Percentiles rank a stretch among this genome's conserved stretches.
Conservation (phyloP, 2,329 filamentous ascomycete species). For the Leptosphaerulina australis region DNA sequence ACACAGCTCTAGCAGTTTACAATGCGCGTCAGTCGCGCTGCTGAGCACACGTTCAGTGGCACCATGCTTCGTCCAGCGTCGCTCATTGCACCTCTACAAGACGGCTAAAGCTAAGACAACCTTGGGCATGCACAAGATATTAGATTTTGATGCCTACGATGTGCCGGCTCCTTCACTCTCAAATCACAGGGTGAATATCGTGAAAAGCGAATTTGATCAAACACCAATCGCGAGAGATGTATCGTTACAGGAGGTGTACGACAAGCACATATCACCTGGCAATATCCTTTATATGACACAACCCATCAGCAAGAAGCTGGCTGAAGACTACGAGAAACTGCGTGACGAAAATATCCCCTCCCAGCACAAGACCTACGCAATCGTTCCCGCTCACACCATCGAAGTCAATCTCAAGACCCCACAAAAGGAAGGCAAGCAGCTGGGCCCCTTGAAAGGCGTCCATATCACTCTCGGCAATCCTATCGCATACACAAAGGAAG, state of each 20-base stretch:
- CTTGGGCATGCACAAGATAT: slow-evolving; percentile 36
- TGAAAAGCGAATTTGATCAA: slow-evolving; percentile 3
- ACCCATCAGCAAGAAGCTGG: slow-evolving; percentile 2
- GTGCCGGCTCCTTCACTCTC: too few relatives aligned
- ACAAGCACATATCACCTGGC: slow-evolving; percentile 29
- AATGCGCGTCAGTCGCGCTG: slow-evolving; percentile 12
- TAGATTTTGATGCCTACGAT: slow-evolving; percentile 27
- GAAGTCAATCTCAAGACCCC: background rate
- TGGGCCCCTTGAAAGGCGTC: slow-evolving; percentile 27
- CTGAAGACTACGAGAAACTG: slow-evolving; percentile 4
- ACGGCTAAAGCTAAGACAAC: slow-evolving; percentile 31
- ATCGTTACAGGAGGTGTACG: slow-evolving; percentile 28
- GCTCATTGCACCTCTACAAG: slow-evolving; percentile 38
- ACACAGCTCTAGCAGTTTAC: slow-evolving; percentile 20
- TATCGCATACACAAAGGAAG: slow-evolving; percentile 6
- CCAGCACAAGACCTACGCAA: slow-evolving; percentile 16
- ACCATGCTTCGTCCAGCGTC: slow-evolving; percentile 26
- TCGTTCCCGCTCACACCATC: slow-evolving; percentile 12
- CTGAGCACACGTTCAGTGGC: slow-evolving; percentile 11
- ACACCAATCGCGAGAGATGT: slow-evolving; percentile 21
- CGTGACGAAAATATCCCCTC: slow-evolving; percentile 1
- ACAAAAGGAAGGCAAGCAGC: slow-evolving; percentile 8
- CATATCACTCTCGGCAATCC: slow-evolving; percentile 25
- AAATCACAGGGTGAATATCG: slow-evolving; percentile 30
- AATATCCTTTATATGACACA: slow-evolving; percentile 26